phyloP scores from a whole-genome alignment of 108 stramenopile genomes.

The Pseudonitzschia pungens region DNA sequence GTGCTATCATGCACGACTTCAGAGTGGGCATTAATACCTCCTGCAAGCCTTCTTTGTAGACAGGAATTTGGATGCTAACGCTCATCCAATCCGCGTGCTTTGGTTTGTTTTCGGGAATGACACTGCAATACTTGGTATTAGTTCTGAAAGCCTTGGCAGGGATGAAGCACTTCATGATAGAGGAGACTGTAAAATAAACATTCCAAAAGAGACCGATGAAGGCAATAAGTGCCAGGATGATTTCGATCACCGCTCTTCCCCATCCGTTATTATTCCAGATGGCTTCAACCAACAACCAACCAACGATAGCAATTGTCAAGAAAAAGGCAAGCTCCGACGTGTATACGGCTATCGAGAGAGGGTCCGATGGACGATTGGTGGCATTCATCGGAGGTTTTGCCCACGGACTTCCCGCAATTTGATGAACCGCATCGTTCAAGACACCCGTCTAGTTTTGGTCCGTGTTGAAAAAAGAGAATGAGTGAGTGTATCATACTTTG shows the following conservation, averaged over 20 bases:
- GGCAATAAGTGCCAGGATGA: conserved; percentile 39
- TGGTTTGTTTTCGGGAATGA: conserved; percentile 50
- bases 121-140: conserved; percentile 54
- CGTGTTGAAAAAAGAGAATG: neutral
- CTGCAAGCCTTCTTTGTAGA: conserved; percentile 47
- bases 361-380: conserved; percentile 45
- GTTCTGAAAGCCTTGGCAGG: conserved; percentile 47
- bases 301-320: conserved; percentile 29
- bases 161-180: conserved; percentile 53
- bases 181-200: conserved; percentile 43
- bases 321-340: conserved; percentile 36
- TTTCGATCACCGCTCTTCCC: conserved; percentile 42
- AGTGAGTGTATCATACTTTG: neutral
- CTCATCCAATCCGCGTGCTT: conserved; percentile 37
- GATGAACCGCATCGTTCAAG: conserved; percentile 37
- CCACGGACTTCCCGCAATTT: conserved; percentile 54
- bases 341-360: conserved; percentile 43
- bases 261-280: conserved; percentile 39
- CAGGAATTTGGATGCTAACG: conserved; percentile 55
- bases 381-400: conserved; percentile 42
- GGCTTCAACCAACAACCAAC: conserved; percentile 26
- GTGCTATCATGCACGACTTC: conserved; percentile 38
- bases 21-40: conserved; percentile 54
- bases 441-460: conserved; percentile 15
- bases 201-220: conserved; percentile 63